Evolutionary conservation across 2,329 filamentous ascomycete species (phyloP), one percentile per base, ranked within the genome.

Genomic region (Claviceps pusilla): DNA sequence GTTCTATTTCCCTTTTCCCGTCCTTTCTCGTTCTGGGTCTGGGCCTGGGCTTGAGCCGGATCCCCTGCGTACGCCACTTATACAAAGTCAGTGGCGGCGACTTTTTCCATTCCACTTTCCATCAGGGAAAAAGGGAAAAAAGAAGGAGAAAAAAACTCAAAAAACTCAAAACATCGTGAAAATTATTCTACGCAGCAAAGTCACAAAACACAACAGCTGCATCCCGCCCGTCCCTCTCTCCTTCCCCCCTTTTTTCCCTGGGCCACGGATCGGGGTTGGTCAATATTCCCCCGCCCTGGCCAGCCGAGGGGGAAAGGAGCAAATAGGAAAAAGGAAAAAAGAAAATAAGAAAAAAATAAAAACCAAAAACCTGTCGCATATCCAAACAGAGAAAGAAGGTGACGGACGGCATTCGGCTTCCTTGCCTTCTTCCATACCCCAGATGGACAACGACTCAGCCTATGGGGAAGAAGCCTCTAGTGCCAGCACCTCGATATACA

Each of bases 401-500:
- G 46, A 35, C 29, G 9, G 11, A n/a, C n/a, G n/a, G n/a, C 47
- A 48, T 48, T 31, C 29, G 29, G 19, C 28, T 48, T 16, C n/a
- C 35, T 45, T n/a, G n/a, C 19, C 43, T 19, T 28, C 43, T 12
- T 19, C 37, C 42, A 9, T n/a, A 12, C 29, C 16, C 12, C 49
- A 54, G 33, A 54, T 54, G 51, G 57, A 57, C 50, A 54, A 57
- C 49, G 57, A 58, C 42, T 58, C 57, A 7, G 47, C 57, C 14
- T 57, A 57, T 43, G 57, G 55, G 4, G 57, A 56, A 42, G 55
- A 48, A 41, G 45, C 48, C 39, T 56, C 58, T 35, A 56, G 58
- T 9, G 57, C 58, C 39, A 59, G 59, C 47, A 58, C 59, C 10
- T 62, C 60, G 28, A 60, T 72, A 19, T 62, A 64, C 41, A 68